These are phyloP conservation scores for Crithidia bombi DNA, from an alignment of 208 protist species.

Conservation along the genomic window DNA sequence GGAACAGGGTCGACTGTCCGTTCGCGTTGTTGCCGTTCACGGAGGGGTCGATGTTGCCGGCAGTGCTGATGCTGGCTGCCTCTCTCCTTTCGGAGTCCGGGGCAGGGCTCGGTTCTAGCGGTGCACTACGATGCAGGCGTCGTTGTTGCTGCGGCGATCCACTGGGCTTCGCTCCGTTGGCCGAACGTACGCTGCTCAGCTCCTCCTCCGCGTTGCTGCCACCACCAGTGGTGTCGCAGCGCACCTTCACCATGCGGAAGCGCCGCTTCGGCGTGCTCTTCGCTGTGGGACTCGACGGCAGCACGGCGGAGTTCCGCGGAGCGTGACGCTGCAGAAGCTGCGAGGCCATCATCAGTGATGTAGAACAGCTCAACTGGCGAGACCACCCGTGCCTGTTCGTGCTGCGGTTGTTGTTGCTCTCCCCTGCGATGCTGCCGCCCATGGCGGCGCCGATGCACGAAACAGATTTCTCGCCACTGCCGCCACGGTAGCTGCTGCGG, in stretches of 20 bases:
- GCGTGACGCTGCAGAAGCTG: background rate
- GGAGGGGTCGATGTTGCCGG: background rate
- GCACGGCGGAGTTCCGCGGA: background rate
- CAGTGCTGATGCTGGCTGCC: background rate
- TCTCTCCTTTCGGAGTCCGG: background rate
- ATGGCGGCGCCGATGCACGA: constrained; percentile 1
- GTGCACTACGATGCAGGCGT: constrained; percentile 13
- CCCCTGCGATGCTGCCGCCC: background rate
- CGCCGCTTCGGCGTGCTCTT: constrained; percentile 8
- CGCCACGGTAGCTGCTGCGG: background rate
- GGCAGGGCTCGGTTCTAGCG: constrained; percentile 14
- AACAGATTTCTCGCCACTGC: constrained; percentile 1
- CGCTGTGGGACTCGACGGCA: background rate
- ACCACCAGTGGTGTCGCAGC: background rate
- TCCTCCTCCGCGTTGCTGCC: constrained; percentile 10
- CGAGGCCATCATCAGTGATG: constrained; percentile 1
- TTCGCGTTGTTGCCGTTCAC: background rate
- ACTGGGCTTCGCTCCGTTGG: background rate
- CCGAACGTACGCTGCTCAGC: background rate
- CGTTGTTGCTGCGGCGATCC: background rate
- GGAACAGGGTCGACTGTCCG: background rate
- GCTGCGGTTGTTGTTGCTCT: background rate
- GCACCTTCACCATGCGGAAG: constrained; percentile 5
- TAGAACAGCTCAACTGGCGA: background rate
- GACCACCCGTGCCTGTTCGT: background rate